Conservation (phyloP, 2,329 filamentous ascomycete genomes). For the Dothiorella sarmentorum region DNA sequence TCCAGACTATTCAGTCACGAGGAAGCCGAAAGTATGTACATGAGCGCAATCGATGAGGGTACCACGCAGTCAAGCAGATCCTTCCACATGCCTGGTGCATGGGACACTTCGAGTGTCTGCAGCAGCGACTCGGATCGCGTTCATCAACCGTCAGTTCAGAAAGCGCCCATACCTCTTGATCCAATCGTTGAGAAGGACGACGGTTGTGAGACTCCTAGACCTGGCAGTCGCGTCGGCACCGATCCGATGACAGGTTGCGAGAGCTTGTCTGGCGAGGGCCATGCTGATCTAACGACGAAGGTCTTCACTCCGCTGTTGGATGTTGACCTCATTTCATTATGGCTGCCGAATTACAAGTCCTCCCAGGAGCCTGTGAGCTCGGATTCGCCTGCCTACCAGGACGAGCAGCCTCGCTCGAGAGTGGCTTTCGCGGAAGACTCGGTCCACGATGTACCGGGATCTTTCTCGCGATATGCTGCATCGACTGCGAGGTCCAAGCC, state of each 20-base stretch:
- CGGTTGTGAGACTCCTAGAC: constrained; percentile 40
- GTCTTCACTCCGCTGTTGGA: constrained; percentile 30
- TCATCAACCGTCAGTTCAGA: neutral
- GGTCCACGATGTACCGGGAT: constrained; percentile 43
- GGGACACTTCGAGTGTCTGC: constrained; percentile 33
- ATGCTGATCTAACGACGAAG: neutral
- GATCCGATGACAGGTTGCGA: neutral
- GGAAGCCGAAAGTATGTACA: constrained; percentile 83
- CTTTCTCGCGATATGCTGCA: constrained; percentile 48
- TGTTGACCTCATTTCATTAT: constrained; percentile 37
- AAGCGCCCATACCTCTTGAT: constrained; percentile 19
- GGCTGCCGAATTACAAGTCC: constrained; percentile 29
- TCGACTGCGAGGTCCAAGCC: constrained; percentile 34
- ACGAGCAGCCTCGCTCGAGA: neutral
- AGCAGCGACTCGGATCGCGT: constrained; percentile 21
- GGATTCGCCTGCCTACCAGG: neutral
- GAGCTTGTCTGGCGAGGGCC: neutral
- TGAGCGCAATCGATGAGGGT: constrained; percentile 60
- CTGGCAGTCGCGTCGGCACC: constrained; percentile 31
- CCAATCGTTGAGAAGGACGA: constrained; percentile 31
- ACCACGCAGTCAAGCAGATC: constrained; percentile 25
- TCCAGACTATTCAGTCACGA: constrained; percentile 75
- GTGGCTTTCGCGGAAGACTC: constrained; percentile 33
- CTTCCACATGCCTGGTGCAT: constrained; percentile 40
- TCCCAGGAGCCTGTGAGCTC: neutral